Base-by-base conservation (phyloP, 768 basidiomycete genomes). In the Boletellus emodensis region DNA sequence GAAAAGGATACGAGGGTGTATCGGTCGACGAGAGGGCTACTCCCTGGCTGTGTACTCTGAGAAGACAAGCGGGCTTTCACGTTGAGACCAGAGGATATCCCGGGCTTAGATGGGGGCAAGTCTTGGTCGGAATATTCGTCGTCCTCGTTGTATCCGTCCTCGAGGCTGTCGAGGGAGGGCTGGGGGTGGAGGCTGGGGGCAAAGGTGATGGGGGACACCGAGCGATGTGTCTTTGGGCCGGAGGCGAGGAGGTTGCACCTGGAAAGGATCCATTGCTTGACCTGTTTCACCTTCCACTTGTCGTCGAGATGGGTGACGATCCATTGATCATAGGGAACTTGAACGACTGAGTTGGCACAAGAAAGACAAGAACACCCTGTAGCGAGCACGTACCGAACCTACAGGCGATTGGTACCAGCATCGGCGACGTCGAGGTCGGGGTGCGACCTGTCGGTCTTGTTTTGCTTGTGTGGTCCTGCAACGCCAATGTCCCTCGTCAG, bases 241-340 rank as follows among this genome's bases (percentile, higher is more conserved):
- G 57, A 46, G 48, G 71, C 49, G 71, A 71, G 44, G 53, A 74
- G 60, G 32, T 79, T 69, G 56, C 80, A 82, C 57, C 79, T 85
- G 1, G 78, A 67, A 38, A 88, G 75, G 22, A 87, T 67, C 72
- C 78, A 81, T 30, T 75, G 72, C 56, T 89, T 90, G 30, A 84
- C 71, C 28, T 85, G 76, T 14, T 74, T 74, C 36, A 87, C 72
- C 57, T 81, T 81, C 78, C 80, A 85, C 28, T 68, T 56, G 3
- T 79, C 72, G 51, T 83, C 78, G 61, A 85, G 61, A 60, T 85
- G 83, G 12, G 86, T 86, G n/a, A 82, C 70, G 40, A 88, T 70
- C 86, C 87, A 90, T 68, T 87, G 85, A 65, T 90, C 87, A 57
- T 82, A 78, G 0, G 83, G 79, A 20, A 89, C 86, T 84, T 38